Evolutionary conservation across 1,284 basidiomycete genomes (phyloP).

Genomic region (Cryptococcus amylolentus): DNA sequence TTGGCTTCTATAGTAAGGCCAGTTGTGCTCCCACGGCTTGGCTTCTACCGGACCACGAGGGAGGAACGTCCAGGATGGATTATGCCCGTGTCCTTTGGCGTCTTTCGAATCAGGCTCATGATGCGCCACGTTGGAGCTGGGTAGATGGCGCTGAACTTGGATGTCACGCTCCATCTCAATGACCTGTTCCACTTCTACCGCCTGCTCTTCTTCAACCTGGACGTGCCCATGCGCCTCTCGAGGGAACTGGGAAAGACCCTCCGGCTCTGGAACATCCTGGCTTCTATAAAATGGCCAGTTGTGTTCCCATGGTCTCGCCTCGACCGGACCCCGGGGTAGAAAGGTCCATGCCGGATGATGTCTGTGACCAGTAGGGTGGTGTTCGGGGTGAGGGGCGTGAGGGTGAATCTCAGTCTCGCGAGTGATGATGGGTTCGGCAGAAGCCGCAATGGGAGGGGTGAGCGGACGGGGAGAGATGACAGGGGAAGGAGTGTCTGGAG

Average conservation of each 20-base stretch:
- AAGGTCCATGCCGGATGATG: constrained; percentile 1
- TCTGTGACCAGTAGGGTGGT: not conserved
- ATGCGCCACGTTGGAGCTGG: no score
- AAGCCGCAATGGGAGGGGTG: no score
- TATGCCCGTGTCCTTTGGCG: not conserved
- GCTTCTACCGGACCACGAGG: constrained; percentile 5
- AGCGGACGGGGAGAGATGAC: no score
- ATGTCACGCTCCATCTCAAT: no score
- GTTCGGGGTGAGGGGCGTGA: not conserved
- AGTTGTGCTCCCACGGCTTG: constrained; percentile 6
- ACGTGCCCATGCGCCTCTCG: not conserved
- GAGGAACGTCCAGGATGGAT: constrained; percentile 2
- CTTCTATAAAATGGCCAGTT: not conserved
- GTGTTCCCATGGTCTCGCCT: constrained; percentile 4
- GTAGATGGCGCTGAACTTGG: no score
- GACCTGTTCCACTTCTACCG: no score
- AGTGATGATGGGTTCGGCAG: no score
- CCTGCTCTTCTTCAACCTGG: not conserved
- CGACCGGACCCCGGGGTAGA: constrained; percentile 4
- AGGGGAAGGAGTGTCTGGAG: constrained; percentile 1
- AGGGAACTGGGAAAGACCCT: not conserved
- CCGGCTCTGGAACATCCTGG: not conserved
- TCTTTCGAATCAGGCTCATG: not conserved
- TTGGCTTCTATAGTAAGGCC: not conserved
- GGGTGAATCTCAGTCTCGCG: no score